Evolutionary conservation across 2,329 filamentous ascomycete genomes (phyloP), one percentile per base, ranked within the genome.

Genomic region (Periconia macrospinosa): DNA sequence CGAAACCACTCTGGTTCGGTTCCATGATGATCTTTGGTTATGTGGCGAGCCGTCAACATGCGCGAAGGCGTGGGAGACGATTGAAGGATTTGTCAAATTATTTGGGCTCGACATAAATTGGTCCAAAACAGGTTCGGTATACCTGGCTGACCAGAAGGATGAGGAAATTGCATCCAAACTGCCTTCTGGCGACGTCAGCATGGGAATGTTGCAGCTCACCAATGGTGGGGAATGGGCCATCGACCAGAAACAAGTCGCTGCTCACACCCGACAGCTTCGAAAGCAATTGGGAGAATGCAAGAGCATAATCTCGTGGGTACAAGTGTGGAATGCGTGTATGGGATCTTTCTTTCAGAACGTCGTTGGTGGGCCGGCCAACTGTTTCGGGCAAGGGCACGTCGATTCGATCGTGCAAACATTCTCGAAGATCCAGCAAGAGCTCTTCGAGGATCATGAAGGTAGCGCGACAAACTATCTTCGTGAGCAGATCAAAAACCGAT

Each of bases 321-420:
- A 58, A 45, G 72, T 76, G 0, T 82, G 79, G 79, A 82, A 82
- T 55, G 71, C 75, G 2, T 82, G 79, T 55, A 78, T 74, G 2
- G 71, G 68, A 3, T 75, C 72, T 1, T 83, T 82, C 66, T 79
- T 82, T 62, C 67, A 72, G 0, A 76, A 73, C 37, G 81, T 79
- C 57, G 81, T 82, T 50, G 80, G 79, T 17, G 69, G 72, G 45
- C 70, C 79, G 0, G 77, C 78, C 3, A 77, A 80, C 49, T 82
- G 79, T 58, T 79, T 79, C 48, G 79, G 79, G 0, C 72, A 69
- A 30, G 64, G 69, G 5, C 80, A 82, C 54, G 75, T 83, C 2
- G 76, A 81, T 53, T 72, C 75, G 49, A 79, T 81, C 65, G 74
- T 82, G 2, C 59, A 65, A 3, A 79, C 79, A 0, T 76, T 79